Conservation (phyloP, 169 alveolate genomes). For the Pseudocohnilembus persalinus region DNA sequence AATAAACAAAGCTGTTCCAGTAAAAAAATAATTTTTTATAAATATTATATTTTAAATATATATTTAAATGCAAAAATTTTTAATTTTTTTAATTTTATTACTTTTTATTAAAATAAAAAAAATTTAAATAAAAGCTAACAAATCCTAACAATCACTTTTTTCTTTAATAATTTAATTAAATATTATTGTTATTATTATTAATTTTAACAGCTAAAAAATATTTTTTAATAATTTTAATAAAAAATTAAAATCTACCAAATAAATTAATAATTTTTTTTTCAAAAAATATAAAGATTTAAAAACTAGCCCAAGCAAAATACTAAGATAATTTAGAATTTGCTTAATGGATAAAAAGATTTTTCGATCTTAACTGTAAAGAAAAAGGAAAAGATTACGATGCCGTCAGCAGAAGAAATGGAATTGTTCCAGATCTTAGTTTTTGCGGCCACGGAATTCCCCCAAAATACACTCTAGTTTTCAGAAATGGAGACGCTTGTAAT, state of each 20-base stretch:
- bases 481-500: constrained; percentile 3
- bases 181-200: too few relatives aligned
- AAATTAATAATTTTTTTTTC: neutral
- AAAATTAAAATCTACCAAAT: too few relatives aligned
- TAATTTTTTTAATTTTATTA: neutral
- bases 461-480: constrained; percentile 12
- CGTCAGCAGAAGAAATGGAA: constrained; percentile 2
- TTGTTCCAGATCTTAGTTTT: constrained; percentile 13
- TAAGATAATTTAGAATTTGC: constrained; percentile 24
- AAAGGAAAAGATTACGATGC: constrained; percentile 20
- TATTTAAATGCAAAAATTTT: too few relatives aligned
- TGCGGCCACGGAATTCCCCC: constrained; percentile 10
- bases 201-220: too few relatives aligned
- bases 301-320: constrained; percentile 10
- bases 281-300: neutral
- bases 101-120: neutral
- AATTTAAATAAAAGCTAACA: too few relatives aligned
- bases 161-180: too few relatives aligned
- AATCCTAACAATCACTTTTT: too few relatives aligned
- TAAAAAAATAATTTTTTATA: too few relatives aligned
- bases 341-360: constrained; percentile 15
- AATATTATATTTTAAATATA: too few relatives aligned
- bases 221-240: too few relatives aligned
- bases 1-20: constrained; percentile 4
- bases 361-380: constrained; percentile 20